phyloP scores from a whole-genome alignment of 768 basidiomycete species.

The Tubosaeta sp. region DNA sequence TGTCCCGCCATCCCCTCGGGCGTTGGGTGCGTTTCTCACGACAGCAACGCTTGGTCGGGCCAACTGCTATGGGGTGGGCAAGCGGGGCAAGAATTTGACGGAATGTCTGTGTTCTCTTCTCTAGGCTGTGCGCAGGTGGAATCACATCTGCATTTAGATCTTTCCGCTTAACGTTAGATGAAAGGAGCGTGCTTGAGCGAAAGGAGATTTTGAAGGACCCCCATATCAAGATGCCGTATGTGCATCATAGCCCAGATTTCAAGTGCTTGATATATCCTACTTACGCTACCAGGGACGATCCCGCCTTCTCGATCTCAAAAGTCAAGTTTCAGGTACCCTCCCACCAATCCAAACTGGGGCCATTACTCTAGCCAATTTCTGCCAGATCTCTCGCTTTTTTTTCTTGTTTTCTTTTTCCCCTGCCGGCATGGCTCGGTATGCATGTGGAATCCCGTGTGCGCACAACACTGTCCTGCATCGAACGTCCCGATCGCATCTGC shows the following conservation, averaged over 20 bases:
- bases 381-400: conserved; percentile 21
- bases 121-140: conserved; percentile 25
- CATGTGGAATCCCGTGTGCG: conserved; percentile 11
- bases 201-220: conserved; percentile 22
- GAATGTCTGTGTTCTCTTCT: conserved; percentile 11
- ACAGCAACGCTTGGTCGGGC: not conserved
- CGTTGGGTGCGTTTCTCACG: not conserved
- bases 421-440: conserved; percentile 24
- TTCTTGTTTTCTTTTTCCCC: conserved; percentile 11
- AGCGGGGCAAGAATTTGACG: conserved; percentile 14
- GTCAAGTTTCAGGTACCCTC: conserved; percentile 34
- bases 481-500: conserved; percentile 16
- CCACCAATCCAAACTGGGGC: conserved; percentile 22
- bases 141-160: conserved; percentile 31
- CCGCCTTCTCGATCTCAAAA: conserved; percentile 32
- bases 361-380: conserved; percentile 24
- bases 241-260: conserved; percentile 32
- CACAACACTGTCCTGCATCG: conserved; percentile 10
- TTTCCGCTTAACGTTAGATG: conserved; percentile 36
- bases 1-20: conserved; percentile 21
- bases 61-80: not conserved
- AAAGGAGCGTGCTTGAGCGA: conserved; percentile 29
- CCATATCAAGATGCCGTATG: conserved; percentile 33
- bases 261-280: conserved; percentile 30
- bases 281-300: conserved; percentile 37